Base-by-base conservation (phyloP, 106 monocot genomes). In the Narthecium ossifragum region DNA sequence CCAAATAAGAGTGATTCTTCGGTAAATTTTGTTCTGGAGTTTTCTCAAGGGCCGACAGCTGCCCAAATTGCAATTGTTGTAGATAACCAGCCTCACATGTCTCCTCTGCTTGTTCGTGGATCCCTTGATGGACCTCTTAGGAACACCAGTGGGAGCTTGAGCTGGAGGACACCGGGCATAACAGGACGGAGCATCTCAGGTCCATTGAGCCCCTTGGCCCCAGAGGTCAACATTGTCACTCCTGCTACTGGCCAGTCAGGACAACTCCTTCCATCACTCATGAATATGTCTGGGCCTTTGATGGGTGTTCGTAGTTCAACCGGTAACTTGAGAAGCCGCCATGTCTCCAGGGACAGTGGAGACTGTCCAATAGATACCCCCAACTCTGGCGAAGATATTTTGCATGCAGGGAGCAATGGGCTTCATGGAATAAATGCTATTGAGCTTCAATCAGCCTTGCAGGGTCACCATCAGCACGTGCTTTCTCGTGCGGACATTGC, bases 221-320 rank as follows among this genome's bases (percentile, higher is more conserved):
- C 87, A 31, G 91, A 91, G 17, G 69, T 79, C 12, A 84, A 64
- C 49, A 62, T 88, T 6, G 73, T 80, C 4, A 46, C 70, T 57
- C 59, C 85, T 56, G 31, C 85, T 62, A 62, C 83, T 20, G 84
- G 81, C 12, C 80, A 91, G 24, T 91, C 91, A 25, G 98, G 98
- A 2, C 98, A 98, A 57, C 84, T 98, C 25, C 86, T 98, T 54
- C 98, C 91, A 13, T 60, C 84, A 43, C 62, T 91, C 30, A 69
- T 98, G 75, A 98, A 98, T 61, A 88, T 98, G 87, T 98, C 98
- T 39, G 98, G 98, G 26, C 98, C 98, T n/a, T 64, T 98, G 75
- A 81, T 98, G 72, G 84, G 81, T 2, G 78, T 88, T 25, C 75
- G 98, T 41, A 76, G 76, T 30, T 90, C 96, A n/a, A 73, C 90